phyloP scores from a whole-genome alignment of 495 filamentous ascomycete genomes.

The Penicillium simplicissimum region DNA sequence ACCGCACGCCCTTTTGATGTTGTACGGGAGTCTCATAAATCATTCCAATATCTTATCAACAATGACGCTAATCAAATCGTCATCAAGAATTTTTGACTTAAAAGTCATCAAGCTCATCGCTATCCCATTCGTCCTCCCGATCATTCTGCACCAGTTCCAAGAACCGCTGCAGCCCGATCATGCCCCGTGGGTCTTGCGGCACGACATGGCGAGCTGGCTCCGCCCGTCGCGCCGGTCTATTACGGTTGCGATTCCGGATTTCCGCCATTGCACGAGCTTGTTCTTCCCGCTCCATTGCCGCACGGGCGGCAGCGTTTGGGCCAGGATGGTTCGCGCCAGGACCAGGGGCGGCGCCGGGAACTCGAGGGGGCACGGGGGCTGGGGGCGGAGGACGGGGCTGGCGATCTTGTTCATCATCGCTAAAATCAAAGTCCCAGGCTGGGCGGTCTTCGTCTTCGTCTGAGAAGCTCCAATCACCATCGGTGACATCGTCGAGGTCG shows the following conservation, averaged over 20 bases:
- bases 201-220: background rate
- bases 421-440: constrained; percentile 6
- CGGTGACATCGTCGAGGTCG: constrained; percentile 23
- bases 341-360: constrained; percentile 28
- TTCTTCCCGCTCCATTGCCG: constrained; percentile 45
- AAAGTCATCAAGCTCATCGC: constrained; percentile 56
- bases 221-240: constrained; percentile 12
- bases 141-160: constrained; percentile 56
- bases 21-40: background rate
- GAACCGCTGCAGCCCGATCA: constrained; percentile 52
- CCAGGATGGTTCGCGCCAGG: constrained; percentile 27
- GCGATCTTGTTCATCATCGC: constrained; percentile 31
- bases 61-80: background rate
- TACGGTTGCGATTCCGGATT: constrained; percentile 35
- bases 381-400: constrained; percentile 43
- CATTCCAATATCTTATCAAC: background rate
- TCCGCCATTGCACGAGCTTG: constrained; percentile 49
- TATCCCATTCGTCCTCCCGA: constrained; percentile 65
- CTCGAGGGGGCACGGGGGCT: constrained; percentile 42
- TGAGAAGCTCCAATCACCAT: constrained; percentile 3
- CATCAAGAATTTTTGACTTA: constrained; percentile 10
- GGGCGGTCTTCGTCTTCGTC: constrained; percentile 29
- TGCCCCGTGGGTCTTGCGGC: constrained; percentile 8
- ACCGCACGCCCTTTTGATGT: background rate
- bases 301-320: constrained; percentile 42